phyloP scores from a whole-genome alignment of 2,329 filamentous ascomycete genomes.

The Seiridium unicorne region DNA sequence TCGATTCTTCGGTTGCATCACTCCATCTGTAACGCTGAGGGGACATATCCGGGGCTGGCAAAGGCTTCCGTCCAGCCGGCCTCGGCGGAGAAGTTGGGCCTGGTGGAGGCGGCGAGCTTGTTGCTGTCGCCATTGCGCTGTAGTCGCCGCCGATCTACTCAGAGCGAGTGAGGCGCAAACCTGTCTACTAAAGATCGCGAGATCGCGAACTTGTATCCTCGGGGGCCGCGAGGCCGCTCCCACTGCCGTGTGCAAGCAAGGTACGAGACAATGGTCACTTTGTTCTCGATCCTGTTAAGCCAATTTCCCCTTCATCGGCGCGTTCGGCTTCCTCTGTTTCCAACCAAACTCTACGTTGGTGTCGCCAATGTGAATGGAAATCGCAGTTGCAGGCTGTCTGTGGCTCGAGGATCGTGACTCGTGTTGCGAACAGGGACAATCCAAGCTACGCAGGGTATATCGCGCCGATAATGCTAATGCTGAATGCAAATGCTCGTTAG shows the following conservation, averaged over 20 bases:
- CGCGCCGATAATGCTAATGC: conserved; percentile 20
- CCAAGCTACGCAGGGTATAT: conserved; percentile 18
- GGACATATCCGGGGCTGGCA: conserved; percentile 23
- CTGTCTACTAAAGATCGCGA: not conserved
- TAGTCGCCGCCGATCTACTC: not conserved
- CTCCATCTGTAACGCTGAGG: conserved; percentile 31
- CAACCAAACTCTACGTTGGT: too few species aligned
- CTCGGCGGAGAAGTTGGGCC: conserved; percentile 23
- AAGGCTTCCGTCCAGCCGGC: conserved; percentile 23
- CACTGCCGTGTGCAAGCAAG: not conserved
- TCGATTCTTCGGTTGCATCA: conserved; percentile 22
- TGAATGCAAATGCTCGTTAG: conserved; percentile 22
- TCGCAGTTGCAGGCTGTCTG: not conserved
- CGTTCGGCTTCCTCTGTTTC: not conserved
- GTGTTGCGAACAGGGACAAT: conserved; percentile 7
- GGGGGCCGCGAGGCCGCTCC: not conserved
- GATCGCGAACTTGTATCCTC: not conserved
- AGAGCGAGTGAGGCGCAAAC: not conserved
- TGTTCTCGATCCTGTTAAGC: not conserved
- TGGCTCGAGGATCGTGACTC: not conserved
- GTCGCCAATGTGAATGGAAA: not conserved
- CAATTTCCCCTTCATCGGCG: not conserved
- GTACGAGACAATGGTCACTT: not conserved
- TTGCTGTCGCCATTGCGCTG: conserved; percentile 25
- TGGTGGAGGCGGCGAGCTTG: conserved; percentile 24